Base-by-base conservation (phyloP, 495 filamentous ascomycete genomes). In the Gamarada debralockiae region DNA sequence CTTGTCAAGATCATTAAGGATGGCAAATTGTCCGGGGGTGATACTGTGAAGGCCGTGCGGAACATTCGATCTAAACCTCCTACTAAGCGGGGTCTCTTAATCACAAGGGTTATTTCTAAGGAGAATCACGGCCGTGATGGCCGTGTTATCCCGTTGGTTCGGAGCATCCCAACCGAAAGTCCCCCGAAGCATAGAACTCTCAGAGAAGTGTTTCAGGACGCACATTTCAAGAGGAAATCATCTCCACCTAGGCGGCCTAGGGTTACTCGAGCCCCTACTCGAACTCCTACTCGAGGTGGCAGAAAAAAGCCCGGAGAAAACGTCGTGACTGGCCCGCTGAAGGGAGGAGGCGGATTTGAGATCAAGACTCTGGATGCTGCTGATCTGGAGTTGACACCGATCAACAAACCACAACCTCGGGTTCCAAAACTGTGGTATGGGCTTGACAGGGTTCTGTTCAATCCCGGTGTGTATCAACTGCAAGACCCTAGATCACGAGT, bases 361-460 rank as follows among this genome's bases (percentile, higher is more conserved):
- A 56, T 64, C 25, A 34, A 61, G 50, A 55, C 53, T 7, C 49
- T 74, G 17, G 40, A 62, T 39, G 27, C 70, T n/a, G 36, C 52
- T 6, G 17, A 60, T 1, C 58, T 75, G 17, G 21, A 53, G 0
- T 52, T 73, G n/a, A 27, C 24, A 5, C 67, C 75, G 13, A 51
- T 93, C 38, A 66, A 80, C 22, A 65, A 77, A 25, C 60, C 71
- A 10, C 78, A 76, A 27, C 69, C 80, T 12, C 73, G 77, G 13
- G 86, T 96, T 10, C 89, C 93, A 3, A 62, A 63, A 2, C 71
- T 97, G 8, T 76, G 84, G 1, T 88, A 95, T 65, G 89, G 84
- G 10, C 76, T 98, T 1, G 90, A 97, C 44, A 79, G 93, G 36
- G 93, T 93, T 31, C 71, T 98, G 3, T 98, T 98, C 76, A 98